phyloP scores from a whole-genome alignment of 2,329 filamentous ascomycete genomes.

The Fusarium pininemorale region DNA sequence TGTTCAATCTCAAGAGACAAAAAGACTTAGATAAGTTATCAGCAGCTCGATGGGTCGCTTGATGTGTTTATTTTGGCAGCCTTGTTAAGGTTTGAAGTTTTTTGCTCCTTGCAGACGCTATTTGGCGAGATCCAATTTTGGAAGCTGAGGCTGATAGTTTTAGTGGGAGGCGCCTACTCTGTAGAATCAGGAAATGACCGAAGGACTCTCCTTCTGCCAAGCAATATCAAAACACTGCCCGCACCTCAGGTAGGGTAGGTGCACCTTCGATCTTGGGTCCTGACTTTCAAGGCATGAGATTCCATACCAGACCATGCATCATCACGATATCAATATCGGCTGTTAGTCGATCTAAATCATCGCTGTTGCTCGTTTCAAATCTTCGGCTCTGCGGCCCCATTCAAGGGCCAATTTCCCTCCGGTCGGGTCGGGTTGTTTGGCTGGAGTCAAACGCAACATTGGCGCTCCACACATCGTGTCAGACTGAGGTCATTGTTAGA shows the following conservation, averaged over 20 bases:
- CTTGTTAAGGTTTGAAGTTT: not conserved
- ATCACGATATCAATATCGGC: conserved; percentile 18
- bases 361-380: conserved; percentile 24
- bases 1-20: not conserved
- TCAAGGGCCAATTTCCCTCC: conserved; percentile 29
- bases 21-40: not conserved
- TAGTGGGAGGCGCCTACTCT: not conserved
- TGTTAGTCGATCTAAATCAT: conserved; percentile 36
- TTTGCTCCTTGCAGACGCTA: not conserved
- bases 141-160: conserved; percentile 12
- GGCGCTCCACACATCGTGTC: conserved; percentile 38
- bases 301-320: not conserved
- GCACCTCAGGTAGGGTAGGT: not conserved
- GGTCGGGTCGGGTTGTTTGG: conserved; percentile 23
- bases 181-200: conserved; percentile 5
- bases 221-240: not conserved
- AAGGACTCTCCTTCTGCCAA: conserved; percentile 6
- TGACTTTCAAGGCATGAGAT: not conserved
- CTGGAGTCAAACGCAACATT: conserved; percentile 27
- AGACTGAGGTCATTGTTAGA: conserved; percentile 40
- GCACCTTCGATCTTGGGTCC: not conserved
- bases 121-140: not conserved
- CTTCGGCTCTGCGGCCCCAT: conserved; percentile 19
- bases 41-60: not conserved
- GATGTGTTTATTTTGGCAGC: not conserved